Base-by-base conservation (phyloP, 2,329 filamentous ascomycete species). In the Epichloe hybrida region DNA sequence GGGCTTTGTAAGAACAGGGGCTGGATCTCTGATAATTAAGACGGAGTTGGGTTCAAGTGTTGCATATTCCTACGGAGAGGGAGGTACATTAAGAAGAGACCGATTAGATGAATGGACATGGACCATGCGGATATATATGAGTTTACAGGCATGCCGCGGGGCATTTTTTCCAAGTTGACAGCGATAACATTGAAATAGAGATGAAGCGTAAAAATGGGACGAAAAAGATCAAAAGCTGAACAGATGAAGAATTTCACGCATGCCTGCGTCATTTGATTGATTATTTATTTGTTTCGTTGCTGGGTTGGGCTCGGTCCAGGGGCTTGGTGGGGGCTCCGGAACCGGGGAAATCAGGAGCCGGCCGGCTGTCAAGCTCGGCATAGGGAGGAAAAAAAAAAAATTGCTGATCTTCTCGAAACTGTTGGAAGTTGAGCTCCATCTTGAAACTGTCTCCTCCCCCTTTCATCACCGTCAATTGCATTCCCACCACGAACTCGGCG, bases 331-430 rank as follows among this genome's bases (percentile, higher is more conserved):
- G 46, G 49, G 15, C 31, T 31, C 57, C 64, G 64, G 62, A 64
- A 64, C 56, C 62, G 62, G 63, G 21, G 57, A 66, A 66, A 64
- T 61, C 59, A 56, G 54, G 52, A 51, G 58, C 64, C 63, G 62
- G 54, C 13, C 20, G 42, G 52, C 36, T 41, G 46, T 47, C 34
- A 13, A 57, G 57, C 52, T 55, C 54, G 56, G 17, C 21, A 31
- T 37, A 27, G 34, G 37, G 17, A 37, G 49, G n/a, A n/a, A n/a
- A 17, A 46, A 61, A 68, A 21, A 67, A 68, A 67, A 66, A 21
- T 67, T 66, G 63, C 60, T 59, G 57, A 54, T 58, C 58, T 66
- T 68, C 64, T 69, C 64, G 66, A 69, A 69, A 66, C 64, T 66
- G 58, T 68, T 69, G 53, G 66, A 67, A 67, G 56, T 17, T 21